These are phyloP conservation scores for Leptographium wingfieldii DNA, from an alignment of 2,329 filamentous ascomycete species.

Conservation along the genomic window DNA sequence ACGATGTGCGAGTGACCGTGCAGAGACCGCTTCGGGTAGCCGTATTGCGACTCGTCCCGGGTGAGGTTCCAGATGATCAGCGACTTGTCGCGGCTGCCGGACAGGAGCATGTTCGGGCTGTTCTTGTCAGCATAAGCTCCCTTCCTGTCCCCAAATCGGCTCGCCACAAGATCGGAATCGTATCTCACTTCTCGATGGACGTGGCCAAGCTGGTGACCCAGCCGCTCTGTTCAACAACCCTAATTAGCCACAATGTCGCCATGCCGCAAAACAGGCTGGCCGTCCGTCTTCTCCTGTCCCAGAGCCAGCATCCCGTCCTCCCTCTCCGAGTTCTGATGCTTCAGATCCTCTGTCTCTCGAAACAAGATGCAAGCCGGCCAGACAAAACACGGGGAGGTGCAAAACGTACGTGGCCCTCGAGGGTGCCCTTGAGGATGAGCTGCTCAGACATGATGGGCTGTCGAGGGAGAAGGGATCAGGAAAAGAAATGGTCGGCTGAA, in stretches of 20 bases:
- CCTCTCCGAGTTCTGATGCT: background rate
- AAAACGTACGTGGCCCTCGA: conserved; percentile 79
- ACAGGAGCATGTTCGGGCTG: conserved; percentile 99
- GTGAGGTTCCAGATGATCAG: conserved; percentile 99
- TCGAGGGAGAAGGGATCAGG: conserved; percentile 13
- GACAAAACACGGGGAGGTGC: conserved; percentile 2
- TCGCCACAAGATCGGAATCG: conserved; percentile 1
- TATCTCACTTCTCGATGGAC: conserved; percentile 89
- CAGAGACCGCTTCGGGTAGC: conserved; percentile 97
- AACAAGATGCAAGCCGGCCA: background rate
- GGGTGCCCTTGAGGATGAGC: conserved; percentile 91
- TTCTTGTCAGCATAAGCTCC: background rate
- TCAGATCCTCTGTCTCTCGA: background rate
- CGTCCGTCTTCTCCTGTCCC: background rate
- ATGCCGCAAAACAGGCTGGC: background rate
- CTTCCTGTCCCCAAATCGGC: background rate
- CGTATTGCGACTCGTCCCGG: conserved; percentile 95
- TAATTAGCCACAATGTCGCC: conserved; percentile 4
- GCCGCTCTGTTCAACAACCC: conserved; percentile 50
- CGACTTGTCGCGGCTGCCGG: conserved; percentile 92
- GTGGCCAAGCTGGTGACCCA: conserved; percentile 98
- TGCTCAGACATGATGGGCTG: conserved; percentile 65
- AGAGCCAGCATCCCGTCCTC: background rate
- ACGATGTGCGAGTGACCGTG: conserved; percentile 99
- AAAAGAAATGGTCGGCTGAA: background rate